These are phyloP conservation scores for Psidium guajava DNA, from an alignment of 345 rosid species.

Conservation along the genomic window DNA sequence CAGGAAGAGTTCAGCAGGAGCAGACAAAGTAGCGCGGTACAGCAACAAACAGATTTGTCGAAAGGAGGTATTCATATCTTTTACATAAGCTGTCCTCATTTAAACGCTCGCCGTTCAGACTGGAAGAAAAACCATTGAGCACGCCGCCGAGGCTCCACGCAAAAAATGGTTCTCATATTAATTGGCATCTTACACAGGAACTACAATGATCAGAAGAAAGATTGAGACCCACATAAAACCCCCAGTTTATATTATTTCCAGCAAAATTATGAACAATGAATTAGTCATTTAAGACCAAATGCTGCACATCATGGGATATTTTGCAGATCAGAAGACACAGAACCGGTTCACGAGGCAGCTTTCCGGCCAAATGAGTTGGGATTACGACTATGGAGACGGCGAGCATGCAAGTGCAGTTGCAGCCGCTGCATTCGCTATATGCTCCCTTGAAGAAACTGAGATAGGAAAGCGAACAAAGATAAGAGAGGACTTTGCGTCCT, in stretches of 20 bases:
- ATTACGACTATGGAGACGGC: slow-evolving; percentile 6
- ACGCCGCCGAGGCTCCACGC: background rate
- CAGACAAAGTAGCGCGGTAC: background rate
- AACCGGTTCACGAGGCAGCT: slow-evolving; percentile 29
- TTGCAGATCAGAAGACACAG: slow-evolving; percentile 19
- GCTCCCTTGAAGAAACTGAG: slow-evolving; percentile 29
- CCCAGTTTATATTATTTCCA: background rate
- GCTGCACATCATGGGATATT: background rate
- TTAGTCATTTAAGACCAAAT: background rate
- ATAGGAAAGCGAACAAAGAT: slow-evolving; percentile 9
- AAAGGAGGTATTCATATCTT: background rate
- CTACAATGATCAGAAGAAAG: background rate
- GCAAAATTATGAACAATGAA: background rate
- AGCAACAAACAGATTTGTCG: background rate
- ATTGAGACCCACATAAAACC: background rate
- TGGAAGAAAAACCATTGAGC: background rate
- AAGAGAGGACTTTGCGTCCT: slow-evolving; percentile 25
- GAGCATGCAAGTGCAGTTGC: slow-evolving; percentile 52
- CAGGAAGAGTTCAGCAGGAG: background rate
- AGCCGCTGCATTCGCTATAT: slow-evolving; percentile 40
- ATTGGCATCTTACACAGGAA: background rate
- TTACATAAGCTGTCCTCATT: background rate
- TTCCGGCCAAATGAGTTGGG: slow-evolving; percentile 18
- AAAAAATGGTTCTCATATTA: background rate
- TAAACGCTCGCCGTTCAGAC: background rate